Conservation (phyloP, 208 protist species). For the Jaenimonas drosophilae region DNA sequence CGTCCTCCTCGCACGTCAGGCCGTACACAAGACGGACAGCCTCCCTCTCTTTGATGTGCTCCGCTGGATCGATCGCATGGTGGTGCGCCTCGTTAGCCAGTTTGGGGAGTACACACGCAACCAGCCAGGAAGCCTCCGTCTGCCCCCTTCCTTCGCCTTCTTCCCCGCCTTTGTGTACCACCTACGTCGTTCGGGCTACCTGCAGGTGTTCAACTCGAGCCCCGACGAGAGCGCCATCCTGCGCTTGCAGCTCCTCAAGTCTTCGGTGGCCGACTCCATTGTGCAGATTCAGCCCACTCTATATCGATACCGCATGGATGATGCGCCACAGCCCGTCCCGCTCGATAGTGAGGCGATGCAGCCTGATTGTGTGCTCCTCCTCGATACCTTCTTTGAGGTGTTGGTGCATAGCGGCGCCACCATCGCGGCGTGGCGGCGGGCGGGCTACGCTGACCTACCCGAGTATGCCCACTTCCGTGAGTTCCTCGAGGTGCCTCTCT, state of each 20-base stretch:
- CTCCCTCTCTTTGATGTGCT: constrained; percentile 97
- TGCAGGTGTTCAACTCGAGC: constrained; percentile 96
- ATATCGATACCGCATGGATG: constrained; percentile 93
- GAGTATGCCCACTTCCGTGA: constrained; percentile 93
- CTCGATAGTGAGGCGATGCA: constrained; percentile 88
- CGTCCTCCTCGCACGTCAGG: constrained; percentile 95
- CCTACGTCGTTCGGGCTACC: constrained; percentile 94
- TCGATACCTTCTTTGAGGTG: constrained; percentile 99
- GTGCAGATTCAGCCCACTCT: constrained; percentile 99
- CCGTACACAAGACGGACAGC: constrained; percentile 93
- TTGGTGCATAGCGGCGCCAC: constrained; percentile 95
- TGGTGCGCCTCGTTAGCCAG: constrained; percentile 96
- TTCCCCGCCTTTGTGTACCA: constrained; percentile 99
- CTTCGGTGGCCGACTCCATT: constrained; percentile 90
- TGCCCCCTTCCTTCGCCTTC: constrained; percentile 90
- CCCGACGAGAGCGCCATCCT: constrained; percentile 98
- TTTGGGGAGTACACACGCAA: constrained; percentile 93
- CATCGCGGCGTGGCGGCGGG: constrained; percentile 93
- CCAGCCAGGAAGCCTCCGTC: constrained; percentile 82
- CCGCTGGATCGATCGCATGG: constrained; percentile 97
- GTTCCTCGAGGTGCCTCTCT: constrained; percentile 90
- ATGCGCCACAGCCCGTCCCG: constrained; percentile 78
- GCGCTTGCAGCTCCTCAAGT: constrained; percentile 93
- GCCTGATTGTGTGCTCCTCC: constrained; percentile 93
- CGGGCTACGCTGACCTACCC: constrained; percentile 89